A percentile compares a stretch with the other conserved stretches of the same genome.
These are phyloP conservation scores for Diplodia sapinea DNA, from an alignment of 2,329 filamentous ascomycete species.

Conservation along the genomic window DNA sequence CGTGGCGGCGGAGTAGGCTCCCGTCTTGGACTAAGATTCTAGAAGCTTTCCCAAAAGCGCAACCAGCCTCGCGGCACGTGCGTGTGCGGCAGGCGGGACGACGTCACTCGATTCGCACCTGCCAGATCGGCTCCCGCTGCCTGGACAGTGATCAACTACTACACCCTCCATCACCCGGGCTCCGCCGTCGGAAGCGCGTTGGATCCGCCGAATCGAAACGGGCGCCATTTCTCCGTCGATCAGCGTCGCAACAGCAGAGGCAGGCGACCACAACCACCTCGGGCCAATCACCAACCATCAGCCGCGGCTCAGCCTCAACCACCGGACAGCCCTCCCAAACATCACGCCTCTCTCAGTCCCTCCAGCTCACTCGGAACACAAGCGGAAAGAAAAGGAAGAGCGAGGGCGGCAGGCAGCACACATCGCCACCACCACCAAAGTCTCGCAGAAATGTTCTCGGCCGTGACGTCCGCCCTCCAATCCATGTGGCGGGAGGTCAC, in stretches of 20 bases:
- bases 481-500: not conserved
- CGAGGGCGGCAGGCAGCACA: not conserved
- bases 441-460: constrained; percentile 7
- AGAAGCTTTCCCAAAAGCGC: not conserved
- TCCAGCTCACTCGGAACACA: not conserved
- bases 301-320: not conserved
- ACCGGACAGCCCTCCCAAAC: not conserved
- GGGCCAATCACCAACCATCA: not conserved
- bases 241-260: not conserved
- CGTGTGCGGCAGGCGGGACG: constrained; percentile 5
- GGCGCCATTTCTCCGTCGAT: not conserved
- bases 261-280: not conserved
- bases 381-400: not conserved
- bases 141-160: not conserved
- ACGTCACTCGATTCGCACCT: constrained; percentile 6
- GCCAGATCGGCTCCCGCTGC: constrained; percentile 2
- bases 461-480: not conserved
- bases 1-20: not conserved
- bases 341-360: not conserved
- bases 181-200: not conserved
- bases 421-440: too few relatives aligned
- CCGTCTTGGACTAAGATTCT: not conserved
- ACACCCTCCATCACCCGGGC: not conserved
- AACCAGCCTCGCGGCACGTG: constrained; percentile 3
- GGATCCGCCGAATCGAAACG: not conserved